These are phyloP conservation scores for Penicillium sumatraense DNA, from an alignment of 2,329 filamentous ascomycete species.

Conservation along the genomic window DNA sequence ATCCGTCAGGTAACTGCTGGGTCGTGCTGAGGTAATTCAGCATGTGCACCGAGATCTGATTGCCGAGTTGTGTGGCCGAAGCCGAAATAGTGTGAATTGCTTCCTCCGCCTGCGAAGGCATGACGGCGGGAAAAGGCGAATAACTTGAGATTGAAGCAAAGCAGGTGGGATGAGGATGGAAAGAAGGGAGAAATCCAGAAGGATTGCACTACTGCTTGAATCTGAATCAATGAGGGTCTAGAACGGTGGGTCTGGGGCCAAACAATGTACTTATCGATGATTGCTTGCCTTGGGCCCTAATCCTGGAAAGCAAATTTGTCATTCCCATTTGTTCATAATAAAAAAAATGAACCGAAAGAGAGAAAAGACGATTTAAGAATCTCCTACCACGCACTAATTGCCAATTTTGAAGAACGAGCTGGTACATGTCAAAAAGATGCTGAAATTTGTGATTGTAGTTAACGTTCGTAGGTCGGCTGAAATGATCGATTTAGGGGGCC, in stretches of 20 bases:
- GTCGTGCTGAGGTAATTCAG: slow-evolving; percentile 66
- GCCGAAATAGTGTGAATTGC: slow-evolving; percentile 51
- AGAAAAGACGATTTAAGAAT: background rate
- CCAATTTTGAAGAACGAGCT: background rate
- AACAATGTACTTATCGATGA: background rate
- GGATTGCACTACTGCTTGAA: slow-evolving; percentile 8
- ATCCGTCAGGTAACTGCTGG: slow-evolving; percentile 59
- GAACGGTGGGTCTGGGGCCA: slow-evolving; percentile 7
- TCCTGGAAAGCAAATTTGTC: background rate
- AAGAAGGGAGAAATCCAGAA: background rate
- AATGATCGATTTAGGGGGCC: slow-evolving; percentile 1
- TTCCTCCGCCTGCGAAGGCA: slow-evolving; percentile 18
- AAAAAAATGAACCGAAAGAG: background rate
- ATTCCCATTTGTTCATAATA: background rate
- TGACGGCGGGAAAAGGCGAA: slow-evolving; percentile 1
- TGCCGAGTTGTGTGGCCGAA: slow-evolving; percentile 63
- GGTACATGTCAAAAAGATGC: background rate
- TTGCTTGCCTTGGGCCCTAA: background rate
- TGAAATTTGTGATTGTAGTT: background rate
- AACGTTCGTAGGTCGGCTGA: background rate
- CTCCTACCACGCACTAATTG: background rate
- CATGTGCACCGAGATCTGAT: slow-evolving; percentile 68
- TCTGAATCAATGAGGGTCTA: slow-evolving; percentile 1
- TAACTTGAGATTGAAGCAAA: background rate
- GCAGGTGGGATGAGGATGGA: background rate